phyloP scores from a whole-genome alignment of 805 yeast species.

The Yarrowia porcina region DNA sequence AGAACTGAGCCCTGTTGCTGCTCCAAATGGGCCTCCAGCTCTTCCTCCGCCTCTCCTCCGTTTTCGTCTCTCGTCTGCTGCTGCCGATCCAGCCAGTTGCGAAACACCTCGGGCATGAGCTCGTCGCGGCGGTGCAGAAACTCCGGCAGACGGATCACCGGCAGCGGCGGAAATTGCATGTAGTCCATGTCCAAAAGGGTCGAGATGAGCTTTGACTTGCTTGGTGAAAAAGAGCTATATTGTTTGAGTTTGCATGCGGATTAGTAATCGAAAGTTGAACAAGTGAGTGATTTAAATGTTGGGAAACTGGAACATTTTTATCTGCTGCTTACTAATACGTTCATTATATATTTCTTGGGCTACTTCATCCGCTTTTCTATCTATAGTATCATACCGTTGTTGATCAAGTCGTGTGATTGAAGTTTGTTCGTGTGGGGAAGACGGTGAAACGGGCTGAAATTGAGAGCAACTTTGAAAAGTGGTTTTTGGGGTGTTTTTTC shows the following conservation, averaged over 20 bases:
- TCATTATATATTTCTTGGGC: too few species aligned
- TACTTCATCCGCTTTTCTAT: too few species aligned
- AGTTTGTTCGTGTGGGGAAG: too few species aligned
- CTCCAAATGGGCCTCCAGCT: constrained; percentile 12
- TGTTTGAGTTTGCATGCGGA: constrained; percentile 24
- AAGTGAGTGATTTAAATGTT: too few species aligned
- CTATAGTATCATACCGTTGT: too few species aligned
- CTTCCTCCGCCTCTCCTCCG: neutral
- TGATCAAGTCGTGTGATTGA: too few species aligned
- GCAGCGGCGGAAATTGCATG: constrained; percentile 23
- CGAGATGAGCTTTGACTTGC: neutral
- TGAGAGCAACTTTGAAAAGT: too few species aligned
- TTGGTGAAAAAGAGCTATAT: neutral
- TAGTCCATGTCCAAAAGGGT: constrained; percentile 17
- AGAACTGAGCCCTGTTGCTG: constrained; percentile 15
- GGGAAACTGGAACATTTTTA: too few species aligned
- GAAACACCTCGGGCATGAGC: constrained; percentile 21
- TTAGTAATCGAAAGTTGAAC: too few species aligned
- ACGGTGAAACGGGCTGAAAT: too few species aligned
- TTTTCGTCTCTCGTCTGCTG: neutral
- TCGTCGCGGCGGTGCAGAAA: constrained; percentile 20
- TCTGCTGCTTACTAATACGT: too few species aligned
- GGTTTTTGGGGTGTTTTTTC: too few species aligned
- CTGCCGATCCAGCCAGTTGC: constrained; percentile 24
- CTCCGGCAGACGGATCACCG: constrained; percentile 24